A percentile compares a stretch with the other conserved stretches of the same genome.
These are phyloP conservation scores for Fusarium aywerte DNA, from an alignment of 2,329 filamentous ascomycete species.

Conservation along the genomic window DNA sequence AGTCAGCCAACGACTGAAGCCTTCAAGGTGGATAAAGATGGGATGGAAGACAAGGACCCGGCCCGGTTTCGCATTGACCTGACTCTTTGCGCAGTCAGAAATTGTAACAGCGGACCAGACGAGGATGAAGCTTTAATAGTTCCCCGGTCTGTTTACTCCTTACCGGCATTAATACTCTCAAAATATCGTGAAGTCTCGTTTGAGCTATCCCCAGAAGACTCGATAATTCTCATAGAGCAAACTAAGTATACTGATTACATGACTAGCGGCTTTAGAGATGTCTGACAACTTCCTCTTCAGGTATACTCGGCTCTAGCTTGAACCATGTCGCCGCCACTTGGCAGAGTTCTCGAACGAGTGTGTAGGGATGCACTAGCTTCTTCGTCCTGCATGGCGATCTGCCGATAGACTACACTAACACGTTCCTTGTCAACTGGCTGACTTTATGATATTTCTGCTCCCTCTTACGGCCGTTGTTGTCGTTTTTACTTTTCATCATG, in stretches of 20 bases:
- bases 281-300: conserved; percentile 33
- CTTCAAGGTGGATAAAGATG: conserved; percentile 10
- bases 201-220: conserved; percentile 28
- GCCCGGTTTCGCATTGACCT: conserved; percentile 22
- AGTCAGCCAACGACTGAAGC: background rate
- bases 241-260: conserved; percentile 26
- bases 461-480: conserved; percentile 2
- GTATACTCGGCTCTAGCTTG: conserved; percentile 24
- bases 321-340: conserved; percentile 32
- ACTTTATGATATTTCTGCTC: conserved; percentile 18
- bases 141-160: conserved; percentile 14
- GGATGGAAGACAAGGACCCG: conserved; percentile 4
- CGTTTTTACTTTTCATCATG: conserved; percentile 1
- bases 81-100: background rate
- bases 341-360: conserved; percentile 25
- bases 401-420: conserved; percentile 25
- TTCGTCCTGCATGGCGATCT: conserved; percentile 29
- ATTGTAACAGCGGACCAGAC: background rate
- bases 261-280: conserved; percentile 29
- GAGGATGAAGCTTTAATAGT: conserved; percentile 6
- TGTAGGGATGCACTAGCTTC: conserved; percentile 6
- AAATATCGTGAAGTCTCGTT: conserved; percentile 1
- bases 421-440: conserved; percentile 1
- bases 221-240: conserved; percentile 10
- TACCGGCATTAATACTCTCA: conserved; percentile 14